A percentile compares a stretch with the other conserved stretches of the same genome.
Evolutionary conservation across 2,329 filamentous ascomycete species (phyloP).

Genomic region (Paramyrothecium roridum): DNA sequence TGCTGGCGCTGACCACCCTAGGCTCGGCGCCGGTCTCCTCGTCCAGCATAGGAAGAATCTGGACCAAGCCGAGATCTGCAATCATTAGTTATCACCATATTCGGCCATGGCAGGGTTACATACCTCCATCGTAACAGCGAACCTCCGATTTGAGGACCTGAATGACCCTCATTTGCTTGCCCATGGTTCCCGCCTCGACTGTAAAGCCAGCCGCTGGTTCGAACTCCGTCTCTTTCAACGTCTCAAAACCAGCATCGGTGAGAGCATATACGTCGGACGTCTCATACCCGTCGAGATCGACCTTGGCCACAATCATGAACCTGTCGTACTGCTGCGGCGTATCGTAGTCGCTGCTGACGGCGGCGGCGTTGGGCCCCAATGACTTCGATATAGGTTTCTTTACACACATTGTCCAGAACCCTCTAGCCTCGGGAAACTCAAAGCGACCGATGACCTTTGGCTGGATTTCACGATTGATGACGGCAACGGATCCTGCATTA

Average conservation of each 20-base stretch:
- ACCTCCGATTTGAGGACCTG: conserved; percentile 87
- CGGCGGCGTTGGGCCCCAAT: conserved; percentile 45
- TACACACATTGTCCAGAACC: conserved; percentile 77
- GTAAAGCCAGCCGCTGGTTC: conserved; percentile 86
- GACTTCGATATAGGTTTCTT: conserved; percentile 64
- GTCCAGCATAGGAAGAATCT: conserved; percentile 90
- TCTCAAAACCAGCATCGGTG: conserved; percentile 70
- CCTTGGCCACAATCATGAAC: conserved; percentile 80
- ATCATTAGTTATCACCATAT: conserved; percentile 12
- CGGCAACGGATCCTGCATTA: conserved; percentile 66
- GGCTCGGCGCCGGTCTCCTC: conserved; percentile 83
- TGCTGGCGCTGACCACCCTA: conserved; percentile 74
- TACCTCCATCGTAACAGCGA: conserved; percentile 85
- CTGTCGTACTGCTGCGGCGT: conserved; percentile 65
- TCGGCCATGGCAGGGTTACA: conserved; percentile 25
- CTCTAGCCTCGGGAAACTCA: conserved; percentile 68
- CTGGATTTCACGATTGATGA: conserved; percentile 75
- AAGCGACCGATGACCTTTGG: conserved; percentile 68
- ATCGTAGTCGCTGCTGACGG: conserved; percentile 53
- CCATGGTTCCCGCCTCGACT: conserved; percentile 79
- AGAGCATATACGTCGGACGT: conserved; percentile 76
- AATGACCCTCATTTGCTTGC: conserved; percentile 76
- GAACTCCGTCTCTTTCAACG: conserved; percentile 81
- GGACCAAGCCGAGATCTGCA: conserved; percentile 79
- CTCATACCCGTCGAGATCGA: conserved; percentile 65